A percentile compares a stretch with the other conserved stretches of the same genome.
These are phyloP conservation scores for Solanum rostratum DNA, from an alignment of 257 asterid species.

Conservation along the genomic window DNA sequence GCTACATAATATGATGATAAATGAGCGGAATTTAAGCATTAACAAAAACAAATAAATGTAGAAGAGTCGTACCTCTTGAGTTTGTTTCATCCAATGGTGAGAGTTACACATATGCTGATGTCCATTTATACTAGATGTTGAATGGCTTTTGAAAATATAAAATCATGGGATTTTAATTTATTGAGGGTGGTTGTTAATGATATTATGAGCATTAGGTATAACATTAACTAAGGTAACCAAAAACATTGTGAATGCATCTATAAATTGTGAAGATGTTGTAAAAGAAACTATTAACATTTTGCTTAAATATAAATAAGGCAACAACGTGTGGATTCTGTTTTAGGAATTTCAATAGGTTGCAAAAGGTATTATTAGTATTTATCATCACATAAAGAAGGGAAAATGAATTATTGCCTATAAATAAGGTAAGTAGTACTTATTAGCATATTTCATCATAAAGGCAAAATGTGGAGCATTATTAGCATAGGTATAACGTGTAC, in stretches of 20 bases:
- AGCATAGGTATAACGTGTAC: background rate
- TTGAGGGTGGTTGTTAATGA: background rate
- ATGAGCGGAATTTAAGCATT: too few relatives aligned
- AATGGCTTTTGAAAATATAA: background rate
- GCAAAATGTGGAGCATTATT: background rate
- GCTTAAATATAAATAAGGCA: background rate
- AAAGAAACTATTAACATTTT: background rate
- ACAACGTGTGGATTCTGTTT: background rate
- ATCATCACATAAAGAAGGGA: background rate
- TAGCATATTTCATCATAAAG: too few relatives aligned
- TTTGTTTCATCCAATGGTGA: background rate
- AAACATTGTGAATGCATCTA: background rate
- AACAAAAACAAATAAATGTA: too few relatives aligned
- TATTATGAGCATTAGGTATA: background rate
- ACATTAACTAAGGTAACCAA: background rate
- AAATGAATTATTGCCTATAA: background rate
- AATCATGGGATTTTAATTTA: background rate
- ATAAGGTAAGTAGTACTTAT: background rate
- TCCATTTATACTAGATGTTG: background rate
- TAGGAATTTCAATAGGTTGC: background rate
- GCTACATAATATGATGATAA: background rate
- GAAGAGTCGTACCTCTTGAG: too few relatives aligned
- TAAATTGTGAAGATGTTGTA: background rate
- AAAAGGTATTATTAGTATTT: background rate
- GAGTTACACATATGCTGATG: background rate